Evolutionary conservation across 2,329 filamentous ascomycete species (phyloP).

Genomic region (Aspergillus quadricinctus): DNA sequence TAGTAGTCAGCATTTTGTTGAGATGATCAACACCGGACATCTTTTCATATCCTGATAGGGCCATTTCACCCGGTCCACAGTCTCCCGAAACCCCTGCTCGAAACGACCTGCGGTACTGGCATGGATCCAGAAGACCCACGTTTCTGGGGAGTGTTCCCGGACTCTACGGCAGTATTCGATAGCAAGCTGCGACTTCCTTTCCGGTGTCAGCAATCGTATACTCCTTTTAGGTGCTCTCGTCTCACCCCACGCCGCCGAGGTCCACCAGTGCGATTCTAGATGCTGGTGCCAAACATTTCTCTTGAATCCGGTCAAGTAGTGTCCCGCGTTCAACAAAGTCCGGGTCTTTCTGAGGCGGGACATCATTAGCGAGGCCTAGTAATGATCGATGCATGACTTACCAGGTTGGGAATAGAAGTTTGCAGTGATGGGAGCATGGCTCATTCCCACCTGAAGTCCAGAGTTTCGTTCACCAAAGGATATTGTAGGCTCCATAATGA

Average conservation of each 20-base stretch:
- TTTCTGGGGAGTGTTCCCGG: constrained; percentile 20
- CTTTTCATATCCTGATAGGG: not conserved
- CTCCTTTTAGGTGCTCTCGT: not conserved
- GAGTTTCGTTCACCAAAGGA: not conserved
- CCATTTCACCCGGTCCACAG: constrained; percentile 29
- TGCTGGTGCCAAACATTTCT: constrained; percentile 10
- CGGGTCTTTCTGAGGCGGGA: constrained; percentile 1
- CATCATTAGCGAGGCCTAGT: not conserved
- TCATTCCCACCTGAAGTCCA: not conserved
- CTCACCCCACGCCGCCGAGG: constrained; percentile 15
- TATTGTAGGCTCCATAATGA: not conserved
- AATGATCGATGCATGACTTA: not conserved
- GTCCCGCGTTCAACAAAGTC: constrained; percentile 17
- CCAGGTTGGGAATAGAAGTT: not conserved
- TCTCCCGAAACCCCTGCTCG: constrained; percentile 32
- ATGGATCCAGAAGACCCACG: constrained; percentile 38
- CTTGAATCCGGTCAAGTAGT: constrained; percentile 22
- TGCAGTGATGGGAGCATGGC: not conserved
- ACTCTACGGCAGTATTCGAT: constrained; percentile 36
- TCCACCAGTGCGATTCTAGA: constrained; percentile 15
- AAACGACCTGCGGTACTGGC: constrained; percentile 30
- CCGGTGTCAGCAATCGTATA: constrained; percentile 2
- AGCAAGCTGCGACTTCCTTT: constrained; percentile 34
- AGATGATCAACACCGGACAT: no score
- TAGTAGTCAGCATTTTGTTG: no score